Evolutionary conservation across 2,329 filamentous ascomycete species (phyloP).

Genomic region (Torrubiellomyces zombiae): DNA sequence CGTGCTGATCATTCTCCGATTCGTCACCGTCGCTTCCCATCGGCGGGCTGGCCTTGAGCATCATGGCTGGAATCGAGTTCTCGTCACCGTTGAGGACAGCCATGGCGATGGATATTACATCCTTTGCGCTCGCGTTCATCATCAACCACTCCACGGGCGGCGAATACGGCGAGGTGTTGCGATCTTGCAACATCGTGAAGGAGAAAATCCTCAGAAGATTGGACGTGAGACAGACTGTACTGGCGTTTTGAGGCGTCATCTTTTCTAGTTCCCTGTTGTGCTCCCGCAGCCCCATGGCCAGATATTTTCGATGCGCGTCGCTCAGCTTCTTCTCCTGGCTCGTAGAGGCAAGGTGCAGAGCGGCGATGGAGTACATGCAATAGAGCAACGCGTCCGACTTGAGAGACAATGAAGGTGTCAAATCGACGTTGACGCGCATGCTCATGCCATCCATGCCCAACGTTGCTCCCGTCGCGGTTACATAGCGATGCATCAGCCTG

Average conservation of each 20-base stretch:
- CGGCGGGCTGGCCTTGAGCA: constrained; percentile 5
- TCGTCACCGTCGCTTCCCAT: constrained; percentile 4
- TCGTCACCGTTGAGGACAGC: constrained; percentile 2
- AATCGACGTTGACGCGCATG: constrained; percentile 3
- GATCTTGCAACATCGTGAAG: constrained; percentile 7
- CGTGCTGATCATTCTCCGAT: constrained; percentile 3
- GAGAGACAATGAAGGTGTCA: constrained; percentile 5
- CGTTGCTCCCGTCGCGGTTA: constrained; percentile 5
- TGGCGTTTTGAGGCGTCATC: constrained; percentile 3
- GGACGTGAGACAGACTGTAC: constrained; percentile 6
- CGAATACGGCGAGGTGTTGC: constrained; percentile 4
- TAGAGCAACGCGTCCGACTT: constrained; percentile 7
- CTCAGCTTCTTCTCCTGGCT: constrained; percentile 3
- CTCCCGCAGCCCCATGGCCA: constrained; percentile 6
- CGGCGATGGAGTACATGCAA: constrained; percentile 6
- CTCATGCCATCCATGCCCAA: constrained; percentile 6
- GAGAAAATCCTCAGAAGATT: constrained; percentile 5
- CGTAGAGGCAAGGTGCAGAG: constrained; percentile 4
- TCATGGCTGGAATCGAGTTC: constrained; percentile 2
- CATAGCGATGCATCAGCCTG: constrained; percentile 7
- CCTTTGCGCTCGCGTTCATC: constrained; percentile 6
- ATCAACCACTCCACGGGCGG: constrained; percentile 8
- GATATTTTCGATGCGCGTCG: constrained; percentile 6
- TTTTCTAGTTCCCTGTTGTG: constrained; percentile 5
- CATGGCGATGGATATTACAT: constrained; percentile 3